Conservation (phyloP, 768 basidiomycete species). For the Cystobasidium tubakii region DNA sequence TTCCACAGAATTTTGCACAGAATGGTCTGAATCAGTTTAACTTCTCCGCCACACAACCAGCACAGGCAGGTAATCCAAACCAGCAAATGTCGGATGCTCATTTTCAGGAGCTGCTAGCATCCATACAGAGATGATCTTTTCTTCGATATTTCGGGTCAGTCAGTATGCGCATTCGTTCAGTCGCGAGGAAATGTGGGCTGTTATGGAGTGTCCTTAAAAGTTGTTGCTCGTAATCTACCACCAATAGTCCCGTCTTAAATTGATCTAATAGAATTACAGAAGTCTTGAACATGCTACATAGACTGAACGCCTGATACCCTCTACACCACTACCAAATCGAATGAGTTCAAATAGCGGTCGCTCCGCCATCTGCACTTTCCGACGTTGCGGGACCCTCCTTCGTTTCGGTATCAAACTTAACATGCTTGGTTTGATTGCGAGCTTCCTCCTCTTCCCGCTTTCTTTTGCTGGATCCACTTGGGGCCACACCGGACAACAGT, state of each 20-base stretch:
- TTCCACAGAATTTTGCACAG: neutral
- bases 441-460: slow-evolving; percentile 42
- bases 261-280: no score
- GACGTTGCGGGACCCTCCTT: neutral
- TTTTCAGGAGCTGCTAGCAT: slow-evolving; percentile 15
- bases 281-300: no score
- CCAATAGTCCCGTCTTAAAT: no score
- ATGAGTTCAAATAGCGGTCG: no score
- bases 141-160: neutral
- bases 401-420: neutral
- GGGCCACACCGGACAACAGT: slow-evolving; percentile 44
- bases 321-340: no score
- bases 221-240: no score
- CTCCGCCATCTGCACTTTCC: no score
- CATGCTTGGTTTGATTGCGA: slow-evolving; percentile 15
- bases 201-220: no score
- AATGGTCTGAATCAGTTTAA: neutral
- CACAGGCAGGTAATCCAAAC: neutral
- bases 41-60: neutral
- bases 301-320: no score
- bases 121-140: neutral
- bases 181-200: no score
- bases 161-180: neutral
- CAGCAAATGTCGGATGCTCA: slow-evolving; percentile 17
- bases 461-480: slow-evolving; percentile 43